Evolutionary conservation across 2,329 filamentous ascomycete genomes (phyloP).

Genomic region (Claviceps pazoutovae): DNA sequence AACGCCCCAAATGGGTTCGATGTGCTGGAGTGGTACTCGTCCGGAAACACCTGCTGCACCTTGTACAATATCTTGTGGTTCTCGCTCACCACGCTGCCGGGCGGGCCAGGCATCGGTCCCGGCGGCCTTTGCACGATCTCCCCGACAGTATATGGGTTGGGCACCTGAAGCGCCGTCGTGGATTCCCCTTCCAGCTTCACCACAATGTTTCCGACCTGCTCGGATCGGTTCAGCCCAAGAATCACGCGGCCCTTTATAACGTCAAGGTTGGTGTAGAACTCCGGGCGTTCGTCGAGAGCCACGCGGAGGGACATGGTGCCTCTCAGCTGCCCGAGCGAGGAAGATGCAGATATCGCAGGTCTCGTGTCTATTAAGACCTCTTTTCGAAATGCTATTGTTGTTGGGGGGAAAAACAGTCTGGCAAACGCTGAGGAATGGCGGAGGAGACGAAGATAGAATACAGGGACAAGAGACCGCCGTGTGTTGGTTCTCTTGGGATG

Average conservation of each 20-base stretch:
- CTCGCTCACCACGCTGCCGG: slow-evolving; percentile 35
- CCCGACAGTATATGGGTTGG: slow-evolving; percentile 28
- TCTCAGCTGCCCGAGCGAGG: not conserved
- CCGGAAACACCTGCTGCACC: slow-evolving; percentile 58
- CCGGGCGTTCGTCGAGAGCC: slow-evolving; percentile 49
- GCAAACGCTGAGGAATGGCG: not conserved
- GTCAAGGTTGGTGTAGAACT: slow-evolving; percentile 72
- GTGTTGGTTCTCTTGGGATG: not conserved
- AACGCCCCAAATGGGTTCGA: slow-evolving; percentile 33
- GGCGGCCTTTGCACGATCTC: slow-evolving; percentile 21
- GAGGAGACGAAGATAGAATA: not conserved
- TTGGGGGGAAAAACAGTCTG: no score
- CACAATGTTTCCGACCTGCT: slow-evolving; percentile 57
- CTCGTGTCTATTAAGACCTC: not conserved
- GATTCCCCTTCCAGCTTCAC: slow-evolving; percentile 78
- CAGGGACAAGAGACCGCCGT: not conserved
- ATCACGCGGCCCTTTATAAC: slow-evolving; percentile 49
- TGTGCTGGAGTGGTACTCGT: slow-evolving; percentile 29
- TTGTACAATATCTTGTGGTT: slow-evolving; percentile 65
- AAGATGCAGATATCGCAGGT: not conserved
- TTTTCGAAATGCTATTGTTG: no score
- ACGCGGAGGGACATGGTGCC: slow-evolving; percentile 52
- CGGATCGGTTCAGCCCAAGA: slow-evolving; percentile 46
- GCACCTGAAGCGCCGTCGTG: slow-evolving; percentile 46
- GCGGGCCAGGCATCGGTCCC: slow-evolving; percentile 17